Evolutionary conservation across 2,329 filamentous ascomycete genomes (phyloP), one percentile per base, ranked within the genome.

Genomic region (Fusarium illudens): DNA sequence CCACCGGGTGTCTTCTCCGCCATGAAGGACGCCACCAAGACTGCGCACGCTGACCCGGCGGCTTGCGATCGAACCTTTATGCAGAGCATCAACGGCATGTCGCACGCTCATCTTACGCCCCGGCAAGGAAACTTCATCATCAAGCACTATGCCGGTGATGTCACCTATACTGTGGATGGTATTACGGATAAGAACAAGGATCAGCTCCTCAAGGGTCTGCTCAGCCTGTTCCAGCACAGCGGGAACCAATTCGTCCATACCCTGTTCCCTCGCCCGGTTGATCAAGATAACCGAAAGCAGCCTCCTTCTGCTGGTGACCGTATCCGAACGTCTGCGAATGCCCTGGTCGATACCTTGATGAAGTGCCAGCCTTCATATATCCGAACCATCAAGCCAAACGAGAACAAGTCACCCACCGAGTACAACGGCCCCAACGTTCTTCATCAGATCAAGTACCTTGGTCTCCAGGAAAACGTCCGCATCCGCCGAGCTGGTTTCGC

Each of bases 131-230:
- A 93, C 78, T 99, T 99, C 80, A 96, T 99, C 76, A 92, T 99
- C 81, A 98, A 97, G 84, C 96, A 99, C 81, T 99, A 99, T 77
- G 96, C 96, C 60, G 96, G 96, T 80, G 96, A 99, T 80, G 96
- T 99, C 71, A 90, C 89, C 70, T 99, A 99, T 79, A 92, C 92
- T 2, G 91, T 98, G 4, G 93, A 97, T 59, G 96, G 96, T 62
- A 99, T 99, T 84, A 99, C 96, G 1, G 96, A 99, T 79, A 99
- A 99, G 86, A 99, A 98, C 84, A 99, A 98, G 84, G 96, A 99
- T 76, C 93, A 96, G 79, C 85, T 99, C 44, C 84, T 98, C 61
- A 99, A 99, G 83, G 96, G 97, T 72, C 84, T 99, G 39, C 86
- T 98, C 53, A 95, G 93, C 75, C 84, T 99, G 34, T 92, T 97